Conservation (phyloP, 1,284 basidiomycete genomes). For the Ustilago curta region DNA sequence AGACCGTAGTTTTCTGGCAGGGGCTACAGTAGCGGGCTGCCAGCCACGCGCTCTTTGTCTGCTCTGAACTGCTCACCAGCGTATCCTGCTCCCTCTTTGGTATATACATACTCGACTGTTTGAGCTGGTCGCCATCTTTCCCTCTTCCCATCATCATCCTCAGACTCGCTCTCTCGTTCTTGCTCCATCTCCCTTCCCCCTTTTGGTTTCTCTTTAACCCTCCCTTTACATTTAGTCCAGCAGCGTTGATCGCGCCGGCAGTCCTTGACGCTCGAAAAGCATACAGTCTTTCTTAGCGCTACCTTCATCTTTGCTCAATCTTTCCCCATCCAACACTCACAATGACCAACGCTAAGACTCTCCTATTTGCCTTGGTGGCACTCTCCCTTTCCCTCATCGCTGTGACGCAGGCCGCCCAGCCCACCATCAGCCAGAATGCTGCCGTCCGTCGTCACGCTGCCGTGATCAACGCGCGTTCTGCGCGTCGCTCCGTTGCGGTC, state of each 20-base stretch:
- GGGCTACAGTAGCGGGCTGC: not conserved
- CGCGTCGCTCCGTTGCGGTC: slow-evolving; percentile 33
- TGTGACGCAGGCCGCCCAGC: slow-evolving; percentile 41
- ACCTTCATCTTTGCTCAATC: slow-evolving; percentile 1
- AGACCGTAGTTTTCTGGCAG: too few relatives aligned
- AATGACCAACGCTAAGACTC: slow-evolving; percentile 37
- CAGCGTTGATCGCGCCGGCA: slow-evolving; percentile 50
- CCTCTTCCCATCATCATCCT: slow-evolving; percentile 5
- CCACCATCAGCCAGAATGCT: slow-evolving; percentile 45
- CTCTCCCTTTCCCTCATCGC: slow-evolving; percentile 30
- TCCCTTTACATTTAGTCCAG: slow-evolving; percentile 16
- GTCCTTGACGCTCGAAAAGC: not conserved
- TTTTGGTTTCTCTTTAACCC: slow-evolving; percentile 1
- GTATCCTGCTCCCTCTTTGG: not conserved
- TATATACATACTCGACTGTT: slow-evolving; percentile 14
- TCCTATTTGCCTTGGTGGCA: slow-evolving; percentile 43
- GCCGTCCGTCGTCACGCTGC: slow-evolving; percentile 34
- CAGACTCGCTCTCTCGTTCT: slow-evolving; percentile 4
- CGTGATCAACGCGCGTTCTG: slow-evolving; percentile 25
- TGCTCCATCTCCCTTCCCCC: slow-evolving; percentile 4
- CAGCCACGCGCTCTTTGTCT: slow-evolving; percentile 2
- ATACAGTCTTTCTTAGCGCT: not conserved
- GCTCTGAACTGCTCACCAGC: not conserved
- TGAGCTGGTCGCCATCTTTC: not conserved
- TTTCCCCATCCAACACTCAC: not conserved